Evolutionary conservation across 139 green algal species (phyloP).

Genomic region (Chlamydomonas eustigma): DNA sequence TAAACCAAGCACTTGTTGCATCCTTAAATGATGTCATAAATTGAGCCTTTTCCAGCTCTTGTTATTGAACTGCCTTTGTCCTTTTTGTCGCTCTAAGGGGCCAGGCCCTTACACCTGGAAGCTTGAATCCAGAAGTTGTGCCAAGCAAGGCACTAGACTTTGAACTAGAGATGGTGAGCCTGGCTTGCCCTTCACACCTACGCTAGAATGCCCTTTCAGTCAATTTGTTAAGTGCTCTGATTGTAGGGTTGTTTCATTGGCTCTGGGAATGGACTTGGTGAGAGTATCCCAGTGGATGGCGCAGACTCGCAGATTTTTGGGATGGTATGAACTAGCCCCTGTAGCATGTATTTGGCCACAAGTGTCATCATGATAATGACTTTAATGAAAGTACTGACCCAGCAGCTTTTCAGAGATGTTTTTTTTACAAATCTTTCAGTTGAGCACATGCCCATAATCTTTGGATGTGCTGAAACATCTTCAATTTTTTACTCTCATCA

Average conservation of each 20-base stretch:
- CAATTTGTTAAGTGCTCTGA: not conserved
- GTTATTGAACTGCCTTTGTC: too few relatives aligned
- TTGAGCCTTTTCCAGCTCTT: too few relatives aligned
- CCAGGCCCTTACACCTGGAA: not conserved
- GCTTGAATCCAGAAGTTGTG: not conserved
- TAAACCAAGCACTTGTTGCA: too few relatives aligned
- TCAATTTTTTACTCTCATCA: too few relatives aligned
- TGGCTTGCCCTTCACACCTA: too few relatives aligned
- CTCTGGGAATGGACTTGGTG: slow-evolving; percentile 71
- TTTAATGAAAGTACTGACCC: not conserved
- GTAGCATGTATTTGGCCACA: not conserved
- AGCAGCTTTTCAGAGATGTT: not conserved
- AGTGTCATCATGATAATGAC: not conserved
- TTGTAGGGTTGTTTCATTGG: slow-evolving; percentile 70
- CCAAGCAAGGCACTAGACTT: not conserved
- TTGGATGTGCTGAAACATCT: not conserved
- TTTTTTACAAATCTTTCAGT: not conserved
- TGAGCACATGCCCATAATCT: not conserved
- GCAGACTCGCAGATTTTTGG: slow-evolving; percentile 86
- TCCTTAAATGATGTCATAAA: too few relatives aligned
- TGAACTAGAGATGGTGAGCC: slow-evolving; percentile 15
- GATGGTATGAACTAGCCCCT: slow-evolving; percentile 27
- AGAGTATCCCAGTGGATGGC: slow-evolving; percentile 43
- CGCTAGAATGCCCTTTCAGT: not conserved
- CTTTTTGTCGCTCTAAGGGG: too few relatives aligned